Conservation (phyloP, 2,329 filamentous ascomycete species). For the Paecilomyces niveus region DNA sequence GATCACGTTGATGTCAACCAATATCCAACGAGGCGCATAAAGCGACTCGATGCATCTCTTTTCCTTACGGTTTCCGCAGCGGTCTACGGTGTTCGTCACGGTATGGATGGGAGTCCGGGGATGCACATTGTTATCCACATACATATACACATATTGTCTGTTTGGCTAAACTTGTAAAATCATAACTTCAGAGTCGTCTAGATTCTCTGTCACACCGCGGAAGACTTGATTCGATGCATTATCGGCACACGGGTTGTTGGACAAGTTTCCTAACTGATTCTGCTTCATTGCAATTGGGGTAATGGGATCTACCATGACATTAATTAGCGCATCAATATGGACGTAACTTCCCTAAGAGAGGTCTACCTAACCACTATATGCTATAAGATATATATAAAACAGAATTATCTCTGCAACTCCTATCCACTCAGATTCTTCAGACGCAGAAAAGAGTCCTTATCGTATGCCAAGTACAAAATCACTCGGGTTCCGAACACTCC, state of each 20-base stretch:
- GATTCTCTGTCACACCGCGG: neutral
- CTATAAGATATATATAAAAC: neutral
- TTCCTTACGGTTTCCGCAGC: neutral
- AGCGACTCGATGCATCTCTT: neutral
- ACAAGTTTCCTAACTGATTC: neutral
- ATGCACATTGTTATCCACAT: neutral
- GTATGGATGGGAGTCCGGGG: neutral
- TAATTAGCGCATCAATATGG: neutral
- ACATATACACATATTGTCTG: neutral
- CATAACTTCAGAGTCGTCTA: neutral
- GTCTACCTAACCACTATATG: neutral
- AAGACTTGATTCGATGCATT: neutral
- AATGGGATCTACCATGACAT: neutral
- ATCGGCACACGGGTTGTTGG: neutral
- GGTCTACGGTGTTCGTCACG: neutral
- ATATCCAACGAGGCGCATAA: slow-evolving; percentile 51
- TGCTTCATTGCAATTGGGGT: neutral
- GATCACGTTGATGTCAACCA: slow-evolving; percentile 63
- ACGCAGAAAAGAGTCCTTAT: too few species aligned
- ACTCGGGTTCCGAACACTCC: neutral
- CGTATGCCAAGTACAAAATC: too few species aligned
- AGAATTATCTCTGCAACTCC: too few species aligned
- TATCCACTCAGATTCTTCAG: too few species aligned
- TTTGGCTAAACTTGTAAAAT: neutral
- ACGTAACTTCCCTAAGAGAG: neutral